Conservation (phyloP, 2,329 filamentous ascomycete species). For the Biscogniauxia sp. region DNA sequence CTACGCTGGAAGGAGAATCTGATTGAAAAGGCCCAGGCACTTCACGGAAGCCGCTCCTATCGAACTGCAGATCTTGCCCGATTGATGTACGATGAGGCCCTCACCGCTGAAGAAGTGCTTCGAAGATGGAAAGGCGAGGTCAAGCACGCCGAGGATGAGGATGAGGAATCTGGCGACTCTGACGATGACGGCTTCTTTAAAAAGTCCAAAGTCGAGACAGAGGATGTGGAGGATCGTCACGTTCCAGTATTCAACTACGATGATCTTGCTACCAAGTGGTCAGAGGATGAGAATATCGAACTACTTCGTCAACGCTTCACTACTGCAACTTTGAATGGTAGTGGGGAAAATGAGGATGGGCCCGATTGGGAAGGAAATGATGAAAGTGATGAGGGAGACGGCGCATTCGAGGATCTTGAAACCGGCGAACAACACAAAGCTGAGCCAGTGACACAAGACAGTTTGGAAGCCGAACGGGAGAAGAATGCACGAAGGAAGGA, state of each 20-base stretch:
- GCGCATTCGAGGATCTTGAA: slow-evolving; percentile 83
- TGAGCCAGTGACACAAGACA: slow-evolving; percentile 43
- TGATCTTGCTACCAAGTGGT: slow-evolving; percentile 82
- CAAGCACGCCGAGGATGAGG: slow-evolving; percentile 53
- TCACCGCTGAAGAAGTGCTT: slow-evolving; percentile 74
- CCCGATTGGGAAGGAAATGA: slow-evolving; percentile 54
- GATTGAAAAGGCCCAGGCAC: slow-evolving; percentile 66
- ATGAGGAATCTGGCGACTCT: slow-evolving; percentile 56
- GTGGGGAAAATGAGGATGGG: slow-evolving; percentile 50
- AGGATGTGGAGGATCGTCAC: slow-evolving; percentile 73
- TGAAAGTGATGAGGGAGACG: slow-evolving; percentile 69
- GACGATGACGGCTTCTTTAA: slow-evolving; percentile 65
- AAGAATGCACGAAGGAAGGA: slow-evolving; percentile 91
- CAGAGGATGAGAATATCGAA: slow-evolving; percentile 73
- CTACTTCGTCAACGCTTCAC: slow-evolving; percentile 73
- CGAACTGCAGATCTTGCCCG: slow-evolving; percentile 79
- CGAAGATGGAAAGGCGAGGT: slow-evolving; percentile 74
- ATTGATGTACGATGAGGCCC: slow-evolving; percentile 81
- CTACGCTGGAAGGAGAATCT: slow-evolving; percentile 89
- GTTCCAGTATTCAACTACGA: slow-evolving; percentile 80
- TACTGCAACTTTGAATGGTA: slow-evolving; percentile 59
- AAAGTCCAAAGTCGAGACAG: slow-evolving; percentile 64
- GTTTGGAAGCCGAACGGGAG: slow-evolving; percentile 82
- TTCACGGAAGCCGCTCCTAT: slow-evolving; percentile 71
- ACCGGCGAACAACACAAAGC: slow-evolving; percentile 61